Evolutionary conservation across 1,284 basidiomycete genomes (phyloP).

Genomic region (Schizophyllum commune): DNA sequence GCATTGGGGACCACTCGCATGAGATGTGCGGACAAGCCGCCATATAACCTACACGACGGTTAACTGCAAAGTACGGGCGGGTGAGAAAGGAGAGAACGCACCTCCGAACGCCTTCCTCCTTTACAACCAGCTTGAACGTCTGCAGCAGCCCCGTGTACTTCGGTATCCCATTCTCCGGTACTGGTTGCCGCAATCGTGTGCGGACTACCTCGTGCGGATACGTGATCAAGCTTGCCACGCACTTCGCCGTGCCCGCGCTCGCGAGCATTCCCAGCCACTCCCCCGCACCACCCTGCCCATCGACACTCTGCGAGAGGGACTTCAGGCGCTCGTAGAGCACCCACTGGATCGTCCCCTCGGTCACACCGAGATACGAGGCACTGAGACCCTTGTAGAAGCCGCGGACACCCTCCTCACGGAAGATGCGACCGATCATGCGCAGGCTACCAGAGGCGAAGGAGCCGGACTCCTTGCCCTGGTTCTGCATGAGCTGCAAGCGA

Average conservation of each 20-base stretch:
- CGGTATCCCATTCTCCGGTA: slow-evolving; percentile 56
- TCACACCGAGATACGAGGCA: slow-evolving; percentile 93
- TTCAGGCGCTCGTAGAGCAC: slow-evolving; percentile 89
- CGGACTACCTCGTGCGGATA: slow-evolving; percentile 97
- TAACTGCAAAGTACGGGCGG: no score
- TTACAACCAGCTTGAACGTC: slow-evolving; percentile 79
- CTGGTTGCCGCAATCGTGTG: slow-evolving; percentile 85
- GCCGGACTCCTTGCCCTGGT: no score
- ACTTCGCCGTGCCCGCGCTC: slow-evolving; percentile 91
- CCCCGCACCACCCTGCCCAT: slow-evolving; percentile 45
- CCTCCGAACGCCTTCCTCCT: slow-evolving; percentile 79
- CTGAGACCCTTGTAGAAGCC: slow-evolving; percentile 95
- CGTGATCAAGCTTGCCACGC: slow-evolving; percentile 87
- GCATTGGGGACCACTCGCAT: slow-evolving; percentile 97
- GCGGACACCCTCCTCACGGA: slow-evolving; percentile 74
- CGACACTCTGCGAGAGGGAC: slow-evolving; percentile 43
- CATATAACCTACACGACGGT: slow-evolving; percentile 56
- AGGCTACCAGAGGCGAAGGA: slow-evolving; percentile 40
- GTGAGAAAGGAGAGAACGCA: no score
- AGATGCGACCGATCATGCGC: slow-evolving; percentile 64
- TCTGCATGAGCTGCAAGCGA: slow-evolving; percentile 63
- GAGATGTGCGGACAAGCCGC: slow-evolving; percentile 90
- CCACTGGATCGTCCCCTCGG: slow-evolving; percentile 98
- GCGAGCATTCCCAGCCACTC: slow-evolving; percentile 82
- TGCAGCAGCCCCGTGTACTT: slow-evolving; percentile 88